Conservation (phyloP, 2,329 filamentous ascomycete species). For the Fusarium marasasianum region DNA sequence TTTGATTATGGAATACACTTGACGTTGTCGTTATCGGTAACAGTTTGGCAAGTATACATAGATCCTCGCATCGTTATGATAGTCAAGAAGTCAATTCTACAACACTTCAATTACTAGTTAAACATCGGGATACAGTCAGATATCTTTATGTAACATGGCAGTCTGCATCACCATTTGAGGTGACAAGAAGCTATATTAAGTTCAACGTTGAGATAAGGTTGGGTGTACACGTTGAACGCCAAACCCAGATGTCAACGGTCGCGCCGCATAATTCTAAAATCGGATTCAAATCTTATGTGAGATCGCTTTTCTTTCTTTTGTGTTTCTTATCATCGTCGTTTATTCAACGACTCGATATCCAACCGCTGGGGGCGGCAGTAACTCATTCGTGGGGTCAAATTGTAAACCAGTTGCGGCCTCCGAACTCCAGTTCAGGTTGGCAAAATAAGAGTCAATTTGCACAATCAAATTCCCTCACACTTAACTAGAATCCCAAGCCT, state of each 20-base stretch:
- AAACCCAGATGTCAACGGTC: not conserved
- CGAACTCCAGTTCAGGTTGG: not conserved
- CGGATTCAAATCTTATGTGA: not conserved
- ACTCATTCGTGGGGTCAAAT: not conserved
- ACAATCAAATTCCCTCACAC: not conserved
- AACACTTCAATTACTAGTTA: not conserved
- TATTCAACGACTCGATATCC: not conserved
- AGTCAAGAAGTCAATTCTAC: not conserved
- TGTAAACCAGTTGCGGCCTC: not conserved
- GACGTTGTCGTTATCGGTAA: not conserved
- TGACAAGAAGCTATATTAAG: not conserved
- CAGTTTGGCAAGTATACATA: not conserved
- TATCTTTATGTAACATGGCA: not conserved
- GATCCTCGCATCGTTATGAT: too few relatives aligned
- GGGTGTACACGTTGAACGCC: not conserved
- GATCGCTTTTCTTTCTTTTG: not conserved
- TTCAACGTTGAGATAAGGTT: conserved; percentile 11
- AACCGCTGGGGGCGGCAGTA: not conserved
- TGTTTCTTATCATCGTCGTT: not conserved
- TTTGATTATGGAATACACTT: not conserved
- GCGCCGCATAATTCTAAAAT: not conserved
- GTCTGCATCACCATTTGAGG: not conserved
- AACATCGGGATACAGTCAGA: not conserved
- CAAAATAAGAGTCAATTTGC: not conserved
- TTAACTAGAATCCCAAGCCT: not conserved